These are phyloP conservation scores for Starmerella ratchasimensis DNA, from an alignment of 805 yeast species.

Conservation along the genomic window DNA sequence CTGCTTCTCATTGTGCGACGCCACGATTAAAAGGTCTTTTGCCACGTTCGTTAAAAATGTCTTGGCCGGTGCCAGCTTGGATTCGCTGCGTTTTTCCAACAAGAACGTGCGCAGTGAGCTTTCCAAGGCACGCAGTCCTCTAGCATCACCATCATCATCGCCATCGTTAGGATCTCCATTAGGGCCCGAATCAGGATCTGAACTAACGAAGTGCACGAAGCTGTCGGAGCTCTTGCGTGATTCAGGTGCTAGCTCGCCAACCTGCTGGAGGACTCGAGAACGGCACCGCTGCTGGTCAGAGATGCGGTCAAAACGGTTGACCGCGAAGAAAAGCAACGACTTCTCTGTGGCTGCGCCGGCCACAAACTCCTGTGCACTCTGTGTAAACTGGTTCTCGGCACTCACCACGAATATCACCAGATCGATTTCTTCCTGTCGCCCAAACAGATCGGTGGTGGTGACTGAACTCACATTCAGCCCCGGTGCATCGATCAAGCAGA, in stretches of 20 bases:
- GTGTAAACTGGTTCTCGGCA: constrained; percentile 90
- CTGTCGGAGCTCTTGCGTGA: constrained; percentile 79
- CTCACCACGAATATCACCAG: constrained; percentile 89
- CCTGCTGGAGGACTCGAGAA: constrained; percentile 66
- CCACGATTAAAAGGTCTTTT: constrained; percentile 46
- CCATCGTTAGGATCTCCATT: background rate
- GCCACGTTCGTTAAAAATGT: constrained; percentile 64
- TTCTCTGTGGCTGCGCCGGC: constrained; percentile 83
- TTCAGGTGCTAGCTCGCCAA: constrained; percentile 73
- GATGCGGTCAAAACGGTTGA: constrained; percentile 81
- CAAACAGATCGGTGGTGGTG: constrained; percentile 87
- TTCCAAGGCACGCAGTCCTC: constrained; percentile 63
- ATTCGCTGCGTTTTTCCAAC: constrained; percentile 73
- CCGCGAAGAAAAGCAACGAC: constrained; percentile 83
- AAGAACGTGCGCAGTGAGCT: constrained; percentile 74
- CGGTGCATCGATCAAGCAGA: constrained; percentile 90
- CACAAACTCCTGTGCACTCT: constrained; percentile 88
- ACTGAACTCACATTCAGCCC: constrained; percentile 87
- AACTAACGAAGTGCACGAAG: constrained; percentile 71
- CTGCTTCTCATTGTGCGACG: constrained; percentile 46
- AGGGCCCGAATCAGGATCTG: constrained; percentile 7
- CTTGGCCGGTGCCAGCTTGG: constrained; percentile 86
- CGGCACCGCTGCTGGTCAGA: constrained; percentile 68
- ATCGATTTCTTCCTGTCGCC: constrained; percentile 94
- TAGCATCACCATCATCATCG: constrained; percentile 22